Evolutionary conservation across 768 basidiomycete species (phyloP), one percentile per base, ranked within the genome.

Genomic region (Podaxis mareebaensis): DNA sequence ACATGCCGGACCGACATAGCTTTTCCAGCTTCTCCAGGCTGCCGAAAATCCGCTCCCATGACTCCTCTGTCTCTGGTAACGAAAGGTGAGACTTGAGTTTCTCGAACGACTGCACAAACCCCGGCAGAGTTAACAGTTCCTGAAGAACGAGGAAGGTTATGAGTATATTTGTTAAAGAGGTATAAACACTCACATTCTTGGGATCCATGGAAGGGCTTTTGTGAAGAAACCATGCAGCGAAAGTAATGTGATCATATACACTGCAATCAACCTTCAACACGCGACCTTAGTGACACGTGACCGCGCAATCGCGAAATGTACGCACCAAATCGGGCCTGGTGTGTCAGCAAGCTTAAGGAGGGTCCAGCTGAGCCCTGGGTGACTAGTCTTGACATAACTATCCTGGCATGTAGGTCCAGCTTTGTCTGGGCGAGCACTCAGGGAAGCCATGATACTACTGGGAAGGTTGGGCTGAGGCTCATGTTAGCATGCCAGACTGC

Each of bases 61-160:
- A 85, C 30, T 94, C 91, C 71, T 94, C 92, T 3, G 89, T 85
- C 73, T 94, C 92, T 38, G 79, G 69, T 13, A 84, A 76, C 59
- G 76, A 69, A 33, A 83, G 53, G 28, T 72, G 66, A 38, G 77
- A 71, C 61, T 79, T 79, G 22, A 84, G 67, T 42, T 73, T 69
- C 46, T 81, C 81, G 52, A 87, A 67, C 67, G 64, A 53, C 36
- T 63, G 60, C 20, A 55, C n/a, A 54, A 60, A 55, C 36, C 64
- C 67, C 6, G 44, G 30, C 13, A 44, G 12, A 22, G 54, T 51
- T 13, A 63, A 49, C 15, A 20, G 15, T 28, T 30, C 54, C 61
- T 63, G 22, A 42, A 12, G 11, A 42, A 17, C 33, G 33, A 10
- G 33, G 33, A 33, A 15, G 30, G 46, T 39, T 36, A 24, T 38